Percentiles rank a stretch among this genome's conserved stretches.
Conservation (phyloP, 208 protist genomes). For the Wallacemonas collosoma region DNA sequence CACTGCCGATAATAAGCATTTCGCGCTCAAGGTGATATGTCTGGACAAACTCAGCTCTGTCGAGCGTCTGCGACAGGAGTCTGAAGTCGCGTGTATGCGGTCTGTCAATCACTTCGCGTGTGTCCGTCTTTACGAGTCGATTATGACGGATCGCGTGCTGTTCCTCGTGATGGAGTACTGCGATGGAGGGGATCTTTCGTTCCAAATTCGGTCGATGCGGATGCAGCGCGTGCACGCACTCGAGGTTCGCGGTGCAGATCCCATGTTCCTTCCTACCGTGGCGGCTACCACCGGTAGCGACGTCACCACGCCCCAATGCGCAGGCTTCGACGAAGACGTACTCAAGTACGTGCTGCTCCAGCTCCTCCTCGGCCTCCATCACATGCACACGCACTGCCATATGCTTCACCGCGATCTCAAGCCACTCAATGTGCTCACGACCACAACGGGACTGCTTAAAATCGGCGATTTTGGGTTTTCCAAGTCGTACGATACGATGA, state of each 20-base stretch:
- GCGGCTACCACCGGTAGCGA: conserved; percentile 7
- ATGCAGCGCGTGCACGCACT: background rate
- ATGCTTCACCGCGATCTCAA: conserved; percentile 80
- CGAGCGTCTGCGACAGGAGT: conserved; percentile 24
- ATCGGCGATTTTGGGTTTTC: conserved; percentile 72
- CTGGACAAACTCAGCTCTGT: conserved; percentile 8
- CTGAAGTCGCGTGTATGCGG: conserved; percentile 40
- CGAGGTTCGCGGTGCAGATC: background rate
- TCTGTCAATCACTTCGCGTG: conserved; percentile 46
- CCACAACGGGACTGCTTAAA: conserved; percentile 52
- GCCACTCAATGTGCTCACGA: conserved; percentile 62
- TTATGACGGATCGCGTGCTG: conserved; percentile 26
- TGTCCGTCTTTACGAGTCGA: conserved; percentile 33
- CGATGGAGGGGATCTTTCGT: conserved; percentile 46
- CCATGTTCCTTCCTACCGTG: background rate
- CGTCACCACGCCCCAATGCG: conserved; percentile 7
- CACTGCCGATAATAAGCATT: conserved; percentile 14
- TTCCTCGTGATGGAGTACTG: conserved; percentile 63
- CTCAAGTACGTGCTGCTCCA: conserved; percentile 47
- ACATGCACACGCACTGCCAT: conserved; percentile 54
- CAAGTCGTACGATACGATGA: conserved; percentile 44
- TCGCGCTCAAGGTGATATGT: conserved; percentile 33
- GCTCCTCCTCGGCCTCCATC: conserved; percentile 53
- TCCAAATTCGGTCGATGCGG: conserved; percentile 25
- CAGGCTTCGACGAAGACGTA: conserved; percentile 28